A percentile compares a stretch with the other conserved stretches of the same genome.
phyloP scores from a whole-genome alignment of 2,329 filamentous ascomycete species.

The Esteya vermicola region DNA sequence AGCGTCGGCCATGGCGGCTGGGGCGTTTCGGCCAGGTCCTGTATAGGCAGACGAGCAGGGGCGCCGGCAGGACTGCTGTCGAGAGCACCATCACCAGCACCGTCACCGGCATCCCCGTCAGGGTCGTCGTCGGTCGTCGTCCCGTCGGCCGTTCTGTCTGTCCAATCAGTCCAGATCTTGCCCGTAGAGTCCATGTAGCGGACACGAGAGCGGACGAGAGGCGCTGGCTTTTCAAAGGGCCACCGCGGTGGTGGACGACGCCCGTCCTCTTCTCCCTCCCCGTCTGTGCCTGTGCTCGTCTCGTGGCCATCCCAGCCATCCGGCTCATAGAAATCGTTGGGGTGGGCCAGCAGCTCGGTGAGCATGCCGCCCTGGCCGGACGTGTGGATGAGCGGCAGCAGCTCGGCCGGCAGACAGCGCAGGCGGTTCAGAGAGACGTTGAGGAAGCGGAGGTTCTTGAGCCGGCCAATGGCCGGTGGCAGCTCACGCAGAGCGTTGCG shows the following conservation, averaged over 20 bases:
- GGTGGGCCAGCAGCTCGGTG: conserved; percentile 38
- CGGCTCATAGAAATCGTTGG: conserved; percentile 45
- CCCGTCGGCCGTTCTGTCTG: background rate
- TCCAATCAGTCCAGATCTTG: conserved; percentile 1
- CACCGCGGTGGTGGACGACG: background rate
- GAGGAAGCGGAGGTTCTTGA: conserved; percentile 44
- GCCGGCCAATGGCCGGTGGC: conserved; percentile 41
- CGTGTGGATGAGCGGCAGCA: conserved; percentile 37
- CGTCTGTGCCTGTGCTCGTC: background rate
- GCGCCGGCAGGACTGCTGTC: no score
- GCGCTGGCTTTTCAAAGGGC: background rate
- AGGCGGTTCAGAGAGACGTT: conserved; percentile 54
- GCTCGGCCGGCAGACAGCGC: conserved; percentile 45
- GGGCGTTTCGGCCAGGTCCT: conserved; percentile 3
- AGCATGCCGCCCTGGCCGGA: conserved; percentile 25
- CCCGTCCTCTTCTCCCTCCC: background rate
- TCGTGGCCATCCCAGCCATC: background rate
- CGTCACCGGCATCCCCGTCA: no score
- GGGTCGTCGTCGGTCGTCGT: no score
- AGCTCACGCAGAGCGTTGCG: conserved; percentile 48
- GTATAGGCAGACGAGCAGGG: conserved; percentile 4
- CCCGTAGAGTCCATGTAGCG: conserved; percentile 10
- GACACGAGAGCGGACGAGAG: conserved; percentile 9
- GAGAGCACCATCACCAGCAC: no score
- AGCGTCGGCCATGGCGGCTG: conserved; percentile 3